Evolutionary conservation across 192 early-diverging fungal genomes (phyloP).

Genomic region (Funneliformis mosseae): DNA sequence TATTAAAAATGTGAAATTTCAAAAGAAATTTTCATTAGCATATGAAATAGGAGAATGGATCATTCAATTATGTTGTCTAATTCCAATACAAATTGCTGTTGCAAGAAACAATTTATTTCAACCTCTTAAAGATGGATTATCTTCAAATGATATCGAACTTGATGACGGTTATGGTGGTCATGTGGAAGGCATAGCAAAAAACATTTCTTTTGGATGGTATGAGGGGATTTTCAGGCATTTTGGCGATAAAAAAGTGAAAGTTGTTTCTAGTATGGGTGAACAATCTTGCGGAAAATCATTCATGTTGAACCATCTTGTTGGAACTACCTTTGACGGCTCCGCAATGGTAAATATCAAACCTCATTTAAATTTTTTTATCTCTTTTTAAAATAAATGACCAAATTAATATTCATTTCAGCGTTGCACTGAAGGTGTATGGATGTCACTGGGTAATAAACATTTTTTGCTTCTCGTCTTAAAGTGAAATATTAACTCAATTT

Average conservation of each 20-base stretch:
- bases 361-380: neutral
- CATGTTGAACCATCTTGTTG: slow-evolving; percentile 31
- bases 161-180: neutral
- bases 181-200: neutral
- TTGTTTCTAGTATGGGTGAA: slow-evolving; percentile 33
- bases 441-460: slow-evolving; percentile 18
- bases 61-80: slow-evolving; percentile 4
- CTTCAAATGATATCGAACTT: neutral
- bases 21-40: neutral
- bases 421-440: slow-evolving; percentile 36
- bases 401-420: slow-evolving; percentile 9
- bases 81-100: slow-evolving; percentile 29
- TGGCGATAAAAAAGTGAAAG: slow-evolving; percentile 28
- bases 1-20: neutral
- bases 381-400: neutral
- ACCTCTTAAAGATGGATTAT: slow-evolving; percentile 24
- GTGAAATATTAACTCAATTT: neutral
- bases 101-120: slow-evolving; percentile 31
- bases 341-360: slow-evolving; percentile 17
- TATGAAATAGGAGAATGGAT: slow-evolving; percentile 14
- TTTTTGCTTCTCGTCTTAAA: neutral
- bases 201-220: slow-evolving; percentile 29
- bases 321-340: slow-evolving; percentile 28
- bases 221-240: slow-evolving; percentile 31
- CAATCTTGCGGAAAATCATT: slow-evolving; percentile 35